Evolutionary conservation across 306 rosid species (phyloP).

Genomic region (Vigna radiata): DNA sequence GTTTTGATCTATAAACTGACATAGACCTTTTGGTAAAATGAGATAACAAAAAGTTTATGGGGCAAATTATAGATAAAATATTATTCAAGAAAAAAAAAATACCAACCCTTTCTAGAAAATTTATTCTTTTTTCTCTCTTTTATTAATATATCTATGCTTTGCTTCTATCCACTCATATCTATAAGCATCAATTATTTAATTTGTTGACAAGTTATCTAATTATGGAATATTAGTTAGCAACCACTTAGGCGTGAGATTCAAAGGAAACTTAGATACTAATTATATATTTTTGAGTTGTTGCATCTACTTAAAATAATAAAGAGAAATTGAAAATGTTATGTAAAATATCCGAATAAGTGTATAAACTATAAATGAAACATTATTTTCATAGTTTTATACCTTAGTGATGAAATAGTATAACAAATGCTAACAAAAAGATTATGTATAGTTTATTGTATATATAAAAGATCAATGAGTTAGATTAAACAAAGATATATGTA

Average conservation of each 20-base stretch:
- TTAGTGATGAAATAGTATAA: not conserved
- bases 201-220: conserved; percentile 10
- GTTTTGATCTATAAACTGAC: not conserved
- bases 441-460: not conserved
- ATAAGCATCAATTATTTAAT: conserved; percentile 3
- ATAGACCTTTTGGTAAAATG: not conserved
- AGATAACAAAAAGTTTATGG: not conserved
- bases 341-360: not conserved
- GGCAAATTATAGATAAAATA: not conserved
- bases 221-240: conserved; percentile 6
- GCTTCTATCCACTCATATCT: not conserved
- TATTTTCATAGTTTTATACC: not conserved
- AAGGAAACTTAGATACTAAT: conserved; percentile 1
- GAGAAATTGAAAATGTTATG: too few species aligned
- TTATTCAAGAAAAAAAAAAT: not conserved
- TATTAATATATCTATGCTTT: not conserved
- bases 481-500: conserved; percentile 2
- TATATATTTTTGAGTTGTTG: conserved; percentile 1
- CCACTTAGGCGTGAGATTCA: not conserved
- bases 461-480: not conserved
- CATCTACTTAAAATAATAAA: conserved; percentile 1
- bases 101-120: not conserved
- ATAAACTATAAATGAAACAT: not conserved
- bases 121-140: not conserved
- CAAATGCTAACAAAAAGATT: not conserved